Evolutionary conservation across 495 filamentous ascomycete genomes (phyloP), one percentile per base, ranked within the genome.

Genomic region (Acidomyces sp.): DNA sequence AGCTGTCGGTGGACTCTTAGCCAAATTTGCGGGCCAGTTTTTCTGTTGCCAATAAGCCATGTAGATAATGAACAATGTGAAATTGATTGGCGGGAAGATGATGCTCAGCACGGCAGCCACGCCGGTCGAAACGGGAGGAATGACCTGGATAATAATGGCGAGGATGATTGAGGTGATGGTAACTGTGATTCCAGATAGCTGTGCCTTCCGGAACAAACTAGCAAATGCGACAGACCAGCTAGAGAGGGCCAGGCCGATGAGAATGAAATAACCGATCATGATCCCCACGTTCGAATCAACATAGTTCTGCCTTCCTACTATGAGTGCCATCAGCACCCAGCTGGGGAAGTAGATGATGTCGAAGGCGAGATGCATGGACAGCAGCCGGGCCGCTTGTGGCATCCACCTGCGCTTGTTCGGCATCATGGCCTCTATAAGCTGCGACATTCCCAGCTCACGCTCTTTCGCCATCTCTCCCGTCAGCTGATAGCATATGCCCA

Each of bases 401-500:
- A 57, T 52, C 61, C 61, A 62, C 11, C 51, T 33, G 17, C 46
- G 41, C 17, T 39, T 49, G 26, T 59, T 61, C 1, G 61, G 61
- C 39, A 58, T 60, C 62, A 65, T 65, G 1, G 61, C 55, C 31
- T 65, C 62, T 10, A 65, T 54, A 6, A 65, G 51, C 23, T 62
- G 59, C 3, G 55, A 56, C 40, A 65, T 54, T 5, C 62, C 62
- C 3, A 52, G 33, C 46, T 65, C 62, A 2, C 62, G 50, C 40
- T 65, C 62, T 17, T 52, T 52, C 17, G 62, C 62, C 52, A 65
- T 60, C 13, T 57, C 52, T 29, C 62, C 62, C 4, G 60, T 62
- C 19, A 63, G 49, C 36, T 65, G 62, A 62, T 95, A 97, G 26
- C 59, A 78, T 28, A 92, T 52, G 39, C 88, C 88, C 42, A 82